Conservation (phyloP, 257 asterid species). For the Solanum virginianum region DNA sequence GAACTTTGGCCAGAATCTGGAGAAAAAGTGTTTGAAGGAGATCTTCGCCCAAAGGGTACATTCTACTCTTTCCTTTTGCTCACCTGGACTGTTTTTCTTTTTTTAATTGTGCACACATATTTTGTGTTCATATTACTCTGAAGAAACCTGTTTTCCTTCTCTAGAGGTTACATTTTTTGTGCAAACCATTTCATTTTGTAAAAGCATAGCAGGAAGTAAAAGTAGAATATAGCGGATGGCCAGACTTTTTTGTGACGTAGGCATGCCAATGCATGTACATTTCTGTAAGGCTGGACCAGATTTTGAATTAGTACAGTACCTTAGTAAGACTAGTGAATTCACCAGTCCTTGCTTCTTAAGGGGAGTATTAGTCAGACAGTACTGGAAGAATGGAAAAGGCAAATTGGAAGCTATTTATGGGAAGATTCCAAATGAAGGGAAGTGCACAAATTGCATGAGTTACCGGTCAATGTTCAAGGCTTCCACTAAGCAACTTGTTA, state of each 20-base stretch:
- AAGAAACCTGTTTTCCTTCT: background rate
- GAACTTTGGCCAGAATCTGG: constrained; percentile 73
- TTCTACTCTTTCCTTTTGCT: background rate
- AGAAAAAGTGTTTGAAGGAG: constrained; percentile 56
- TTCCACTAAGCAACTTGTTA: background rate
- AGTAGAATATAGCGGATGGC: background rate
- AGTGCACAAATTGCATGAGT: background rate
- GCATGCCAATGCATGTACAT: background rate
- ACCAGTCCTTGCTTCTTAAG: background rate
- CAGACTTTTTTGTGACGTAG: background rate
- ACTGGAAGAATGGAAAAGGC: background rate
- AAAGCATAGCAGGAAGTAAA: background rate
- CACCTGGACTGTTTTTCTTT: background rate
- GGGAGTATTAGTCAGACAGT: background rate
- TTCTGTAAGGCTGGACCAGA: background rate
- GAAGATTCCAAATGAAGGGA: background rate
- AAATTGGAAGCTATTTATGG: background rate
- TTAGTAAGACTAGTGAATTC: background rate
- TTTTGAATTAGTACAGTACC: background rate
- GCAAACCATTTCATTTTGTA: background rate
- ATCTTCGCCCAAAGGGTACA: constrained; percentile 70
- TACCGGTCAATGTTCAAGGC: background rate
- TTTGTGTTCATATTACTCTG: background rate
- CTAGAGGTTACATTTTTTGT: background rate
- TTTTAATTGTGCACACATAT: background rate